Evolutionary conservation across 208 protist genomes (phyloP), one percentile per base, ranked within the genome.

Genomic region (Endotrypanum monterogeii): DNA sequence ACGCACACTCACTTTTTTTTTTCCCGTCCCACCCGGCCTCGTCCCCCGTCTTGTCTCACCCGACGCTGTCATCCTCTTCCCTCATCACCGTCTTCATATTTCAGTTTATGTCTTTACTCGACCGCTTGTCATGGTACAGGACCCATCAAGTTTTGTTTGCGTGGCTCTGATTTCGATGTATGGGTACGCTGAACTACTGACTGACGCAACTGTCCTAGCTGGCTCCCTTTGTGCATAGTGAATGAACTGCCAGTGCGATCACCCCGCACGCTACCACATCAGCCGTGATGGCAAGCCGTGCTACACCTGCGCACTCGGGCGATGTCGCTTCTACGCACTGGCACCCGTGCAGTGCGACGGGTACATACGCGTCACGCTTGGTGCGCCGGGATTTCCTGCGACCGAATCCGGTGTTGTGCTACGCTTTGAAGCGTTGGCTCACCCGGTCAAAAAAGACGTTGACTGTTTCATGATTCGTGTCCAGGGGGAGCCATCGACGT

Each of bases 201-300:
- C 37, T 25, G 23, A n/a, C 54, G 69, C 18, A 37, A 25, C 58
- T 65, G 8, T 37, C 9, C 23, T 37, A 12, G 12, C 23, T 25
- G 18, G 48, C 7, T 51, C 35, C 58, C 46, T 78, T 35, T n/a
- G 11, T 52, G 37, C 20, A 28, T 39, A 16, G 39, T 32, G 16
- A 23, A 96, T 96, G 92, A 83, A 94, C 80, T 97, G 92, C 77
- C 74, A 83, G 41, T 97, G 92, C 73, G 87, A 83, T 0, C 37
- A 71, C 9, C 81, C 74, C 12, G 90, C 83, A 4, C 79, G 78
- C 25, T 88, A 83, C 62, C 63, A 81, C 50, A 74, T 86, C 30
- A 73, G 68, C 28, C 86, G 85, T 35, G 83, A 88, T 79, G 90
- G 92, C 58, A 85, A 80, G 52, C 66, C 80, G 6, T 71, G 79